Base-by-base conservation (phyloP, 2,329 filamentous ascomycete genomes). In the Xylariaceae sp. region DNA sequence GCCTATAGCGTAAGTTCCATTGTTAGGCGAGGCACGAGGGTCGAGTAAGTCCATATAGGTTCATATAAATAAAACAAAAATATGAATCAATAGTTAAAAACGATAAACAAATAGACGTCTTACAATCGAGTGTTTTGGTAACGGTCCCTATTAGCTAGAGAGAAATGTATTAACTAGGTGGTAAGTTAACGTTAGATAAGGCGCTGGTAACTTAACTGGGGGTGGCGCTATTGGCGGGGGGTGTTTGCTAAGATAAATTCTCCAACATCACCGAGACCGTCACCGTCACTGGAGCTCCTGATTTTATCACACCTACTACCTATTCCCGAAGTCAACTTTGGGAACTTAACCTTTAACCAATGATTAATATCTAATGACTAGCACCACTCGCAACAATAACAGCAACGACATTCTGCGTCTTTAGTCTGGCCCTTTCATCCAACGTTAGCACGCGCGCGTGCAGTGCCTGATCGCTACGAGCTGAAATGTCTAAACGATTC, bases 401-500 rank as follows among this genome's bases (percentile, higher is more conserved):
- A 26, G 6, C 42, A 44, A 31, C 44, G 9, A 37, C 6, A 27
- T n/a, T 19, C 5, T 27, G n/a, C 29, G 11, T 37, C 9, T 6
- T 45, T 45, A n/a, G 9, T 9, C 5, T 30, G 7, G 6, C 26
- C 27, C 7, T 30, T 3, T 45, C 1, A 12, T 42, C 6, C 40
- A 4, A 19, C n/a, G 11, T 31, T 11, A 49, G 8, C 44, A 50
- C 34, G 32, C 50, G 6, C 12, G 49, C 6, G 19, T 12, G 11
- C 8, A 11, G 8, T n/a, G 32, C 44, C n/a, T 26, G n/a, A 41
- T 29, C 9, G 30, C 31, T 7, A 12, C 44, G 27, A 26, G 31
- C 7, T 26, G 8, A 31, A 45, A 75, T 75, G 76, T 71, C 73
- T 51, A 85, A 86, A 72, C 78, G 83, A 57, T 77, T 78, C 54